Evolutionary conservation across 2,329 filamentous ascomycete species (phyloP).

Genomic region (Phialocephala sp.): DNA sequence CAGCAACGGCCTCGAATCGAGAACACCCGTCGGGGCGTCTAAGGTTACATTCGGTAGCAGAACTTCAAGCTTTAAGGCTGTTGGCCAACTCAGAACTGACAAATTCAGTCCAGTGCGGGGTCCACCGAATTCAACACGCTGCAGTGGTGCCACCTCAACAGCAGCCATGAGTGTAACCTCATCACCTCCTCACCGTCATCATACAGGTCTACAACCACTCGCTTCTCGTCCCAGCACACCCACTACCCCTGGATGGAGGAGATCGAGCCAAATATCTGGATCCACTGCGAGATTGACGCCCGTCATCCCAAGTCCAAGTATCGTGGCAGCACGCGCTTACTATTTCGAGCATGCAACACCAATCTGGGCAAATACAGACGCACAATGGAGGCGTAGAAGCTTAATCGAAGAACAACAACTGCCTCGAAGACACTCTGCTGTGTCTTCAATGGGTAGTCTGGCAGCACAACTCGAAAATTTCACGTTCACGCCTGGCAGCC

Average conservation of each 20-base stretch:
- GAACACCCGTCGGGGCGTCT: constrained; percentile 1
- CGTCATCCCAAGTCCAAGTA: constrained; percentile 35
- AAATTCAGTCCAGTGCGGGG: constrained; percentile 2
- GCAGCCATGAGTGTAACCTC: constrained; percentile 21
- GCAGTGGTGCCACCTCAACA: constrained; percentile 1
- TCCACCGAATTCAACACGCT: constrained; percentile 4
- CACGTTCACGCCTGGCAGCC: constrained; percentile 20
- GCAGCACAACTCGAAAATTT: constrained; percentile 27
- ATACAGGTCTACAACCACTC: constrained; percentile 28
- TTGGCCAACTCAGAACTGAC: not conserved
- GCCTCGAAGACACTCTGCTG: constrained; percentile 33
- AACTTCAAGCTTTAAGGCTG: not conserved
- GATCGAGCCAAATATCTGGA: constrained; percentile 14
- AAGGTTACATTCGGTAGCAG: not conserved
- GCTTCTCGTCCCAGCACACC: constrained; percentile 16
- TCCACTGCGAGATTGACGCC: constrained; percentile 12
- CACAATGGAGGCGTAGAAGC: constrained; percentile 28
- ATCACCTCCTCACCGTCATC: constrained; percentile 19
- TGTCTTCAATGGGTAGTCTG: constrained; percentile 16
- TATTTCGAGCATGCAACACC: constrained; percentile 29
- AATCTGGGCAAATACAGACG: constrained; percentile 21
- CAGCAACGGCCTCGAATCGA: constrained; percentile 16
- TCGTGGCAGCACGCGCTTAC: constrained; percentile 38
- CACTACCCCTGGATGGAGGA: constrained; percentile 6
- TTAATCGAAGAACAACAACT: constrained; percentile 26